Base-by-base conservation (phyloP, 164 flowering plant species). In the Stephania japonica region DNA sequence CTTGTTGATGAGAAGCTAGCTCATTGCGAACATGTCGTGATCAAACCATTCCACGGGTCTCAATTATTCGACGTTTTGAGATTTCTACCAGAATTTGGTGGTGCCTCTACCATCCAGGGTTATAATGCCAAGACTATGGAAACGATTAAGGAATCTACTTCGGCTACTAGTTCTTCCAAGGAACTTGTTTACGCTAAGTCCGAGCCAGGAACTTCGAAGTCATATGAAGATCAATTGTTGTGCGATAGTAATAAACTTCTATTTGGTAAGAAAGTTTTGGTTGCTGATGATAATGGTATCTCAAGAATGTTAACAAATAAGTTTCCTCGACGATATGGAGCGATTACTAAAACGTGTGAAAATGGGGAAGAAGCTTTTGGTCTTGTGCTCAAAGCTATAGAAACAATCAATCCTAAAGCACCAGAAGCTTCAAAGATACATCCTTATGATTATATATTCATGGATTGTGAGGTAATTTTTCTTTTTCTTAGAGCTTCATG, bases 381-480 rank as follows among this genome's bases (percentile, higher is more conserved):
- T 27, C 24, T 65, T 27, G 81, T 85, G 42, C 56, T 53, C 23
- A 68, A 65, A 10, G 79, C 86, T 44, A 77, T 88, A 8, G 50
- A 38, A 1, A 67, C 63, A 66, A 27, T 44, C 10, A 50, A 59
- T 43, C 69, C 44, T 61, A 68, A 26, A 19, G 14, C 11, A 38
- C 62, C 38, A 66, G 80, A 70, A 71, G 49, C 44, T 23, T 71
- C 82, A 0, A 59, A n/a, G 21, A 49, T 27, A 56, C 76, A 75
- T 71, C 85, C 91, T 10, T 88, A 82, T 69, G 87, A 85, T 70
- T 81, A 72, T 43, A 78, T 88, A 12, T 73, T 90, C 14, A 89
- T 89, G 94, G 94, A 89, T 47, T 89, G 94, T 53, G 77, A 86
- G 91, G 93, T 87, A 84, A 80, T 16, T 56, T 16, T 5, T 56